Base-by-base conservation (phyloP, 2,329 filamentous ascomycete genomes). In the Domatiomyces globalis region DNA sequence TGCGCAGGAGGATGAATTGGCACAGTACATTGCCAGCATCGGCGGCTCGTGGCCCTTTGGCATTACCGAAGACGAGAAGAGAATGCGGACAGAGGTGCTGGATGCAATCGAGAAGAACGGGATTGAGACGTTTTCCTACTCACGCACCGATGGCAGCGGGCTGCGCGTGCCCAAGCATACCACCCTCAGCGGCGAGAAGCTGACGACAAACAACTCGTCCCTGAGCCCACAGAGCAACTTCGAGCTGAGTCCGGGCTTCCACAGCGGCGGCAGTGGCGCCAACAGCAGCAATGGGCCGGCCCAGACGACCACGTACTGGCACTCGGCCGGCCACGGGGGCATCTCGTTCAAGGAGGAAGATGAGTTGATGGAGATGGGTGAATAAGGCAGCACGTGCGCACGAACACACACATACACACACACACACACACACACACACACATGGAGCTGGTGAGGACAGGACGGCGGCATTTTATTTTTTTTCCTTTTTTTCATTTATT, bases 261-360 rank as follows among this genome's bases (percentile, higher is more conserved):
- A 84, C 63, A 85, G 84, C 63, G 84, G 85, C 49, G 81, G 77
- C 54, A 86, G 80, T 63, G 83, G 82, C 51, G 71, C 70, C 57
- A 72, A 71, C 60, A 72, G 70, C 51, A 66, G 62, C 44, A 59
- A 63, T n/a, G 53, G 55, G n/a, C 50, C 54, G 18, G 63, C 65
- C 6, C 74, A 78, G 57, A 70, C 74, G 47, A 39, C 33, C 33
- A 73, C 77, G 56, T 77, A 72, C 64, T 79, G 73, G 74, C 71
- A 66, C 62, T 69, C 62, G 54, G 69, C 67, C 20, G 70, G 70
- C 17, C 69, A 72, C 53, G 77, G 81, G 45, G 75, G 74, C 20
- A 73, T 86, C 63, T 82, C 83, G 65, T 87, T 95, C 71, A 95
- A 95, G 68, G 89, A 95, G 66, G 89, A 95, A 69, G 89, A 95